Evolutionary conservation across 495 filamentous ascomycete genomes (phyloP), one percentile per base, ranked within the genome.

Genomic region (Aspergillus diversus): DNA sequence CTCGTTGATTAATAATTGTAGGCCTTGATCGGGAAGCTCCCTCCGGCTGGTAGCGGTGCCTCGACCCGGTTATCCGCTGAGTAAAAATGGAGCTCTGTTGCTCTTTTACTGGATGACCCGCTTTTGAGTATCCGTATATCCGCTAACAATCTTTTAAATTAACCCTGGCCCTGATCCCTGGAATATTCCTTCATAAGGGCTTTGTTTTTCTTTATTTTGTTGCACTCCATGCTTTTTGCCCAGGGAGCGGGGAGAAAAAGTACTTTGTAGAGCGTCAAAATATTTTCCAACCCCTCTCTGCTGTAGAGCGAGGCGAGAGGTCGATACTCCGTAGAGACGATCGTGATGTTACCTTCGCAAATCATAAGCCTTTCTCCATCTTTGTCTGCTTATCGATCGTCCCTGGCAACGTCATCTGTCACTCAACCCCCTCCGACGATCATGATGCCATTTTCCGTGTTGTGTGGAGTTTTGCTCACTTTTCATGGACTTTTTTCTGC

Each of bases 11-110:
- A 46, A 35, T 57, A 43, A 37, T 37, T 9, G 55, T 7, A 17
- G 59, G 17, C 60, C 54, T 27, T 46, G 62, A 70, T 65, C 42
- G 61, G 67, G 67, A 63, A 70, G 60, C 59, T 67, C 59, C 37
- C 49, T 59, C 61, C 64, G 64, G 21, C 21, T 27, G 21, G 27
- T 55, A 35, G 50, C 56, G 62, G 63, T 55, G 57, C 52, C 32
- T 58, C 32, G 54, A 55, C 56, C 62, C 64, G 61, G 47, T n/a
- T 33, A 55, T 59, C 52, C 62, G 32, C 27, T 32, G 52, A 49
- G 17, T 49, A 17, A 49, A 27, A n/a, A 43, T 43, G 39, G 39
- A 43, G 39, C 39, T 27, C 39, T 5, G 39, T 43, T 43, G 11
- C n/a, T 43, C 39, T 43, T 43, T 43, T 3, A 11, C 39, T 27